Conservation (phyloP, 257 asterid genomes). For the Solanum piurae region DNA sequence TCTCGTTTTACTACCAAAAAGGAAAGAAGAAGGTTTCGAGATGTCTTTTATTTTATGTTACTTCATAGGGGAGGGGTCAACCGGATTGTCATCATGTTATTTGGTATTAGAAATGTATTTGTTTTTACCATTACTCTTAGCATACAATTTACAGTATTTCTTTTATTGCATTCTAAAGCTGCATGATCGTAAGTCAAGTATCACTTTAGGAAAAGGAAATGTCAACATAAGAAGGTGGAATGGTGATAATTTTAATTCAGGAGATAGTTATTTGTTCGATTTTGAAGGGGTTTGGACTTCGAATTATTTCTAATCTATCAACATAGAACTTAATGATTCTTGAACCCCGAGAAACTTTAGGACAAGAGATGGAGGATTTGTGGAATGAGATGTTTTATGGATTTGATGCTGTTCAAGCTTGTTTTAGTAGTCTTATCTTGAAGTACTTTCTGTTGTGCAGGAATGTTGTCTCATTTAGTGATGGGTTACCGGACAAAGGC, state of each 20-base stretch:
- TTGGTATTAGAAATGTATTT: neutral
- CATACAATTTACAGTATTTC: neutral
- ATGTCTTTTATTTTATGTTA: neutral
- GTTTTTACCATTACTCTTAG: neutral
- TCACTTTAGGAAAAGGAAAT: neutral
- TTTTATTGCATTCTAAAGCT: neutral
- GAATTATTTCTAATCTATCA: neutral
- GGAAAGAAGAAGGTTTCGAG: neutral
- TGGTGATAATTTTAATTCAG: neutral
- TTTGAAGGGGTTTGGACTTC: neutral
- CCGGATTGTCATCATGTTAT: neutral
- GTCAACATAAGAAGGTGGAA: neutral
- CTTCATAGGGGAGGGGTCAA: neutral
- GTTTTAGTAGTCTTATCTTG: neutral
- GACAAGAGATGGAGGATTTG: neutral
- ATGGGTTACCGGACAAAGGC: slow-evolving; percentile 63
- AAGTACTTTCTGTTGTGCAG: slow-evolving; percentile 19
- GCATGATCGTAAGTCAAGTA: neutral
- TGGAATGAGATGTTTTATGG: neutral
- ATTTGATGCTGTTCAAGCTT: neutral
- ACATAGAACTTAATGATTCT: neutral
- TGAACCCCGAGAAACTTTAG: neutral
- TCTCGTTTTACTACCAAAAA: neutral
- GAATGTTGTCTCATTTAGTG: slow-evolving; percentile 86
- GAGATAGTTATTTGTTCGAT: neutral